These are phyloP conservation scores for Podaxis rugospora DNA, from an alignment of 768 basidiomycete species.

Conservation along the genomic window DNA sequence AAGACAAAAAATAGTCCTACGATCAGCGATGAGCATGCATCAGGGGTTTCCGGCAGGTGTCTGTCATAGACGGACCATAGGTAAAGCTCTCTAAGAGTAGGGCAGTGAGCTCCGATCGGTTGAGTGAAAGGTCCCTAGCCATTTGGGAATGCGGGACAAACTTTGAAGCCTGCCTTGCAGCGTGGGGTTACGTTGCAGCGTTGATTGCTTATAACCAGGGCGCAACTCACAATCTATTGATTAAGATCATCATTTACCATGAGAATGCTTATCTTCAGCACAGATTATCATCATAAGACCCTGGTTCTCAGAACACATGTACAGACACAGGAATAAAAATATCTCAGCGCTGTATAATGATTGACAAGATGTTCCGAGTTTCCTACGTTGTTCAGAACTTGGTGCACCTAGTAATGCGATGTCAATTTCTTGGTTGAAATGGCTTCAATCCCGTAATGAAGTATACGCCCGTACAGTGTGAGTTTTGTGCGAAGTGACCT, in stretches of 20 bases:
- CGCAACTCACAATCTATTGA: background rate
- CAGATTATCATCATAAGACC: background rate
- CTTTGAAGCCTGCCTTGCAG: too few species aligned
- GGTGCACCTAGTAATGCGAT: too few species aligned
- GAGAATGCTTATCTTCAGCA: background rate
- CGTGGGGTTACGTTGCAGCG: background rate
- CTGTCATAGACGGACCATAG: background rate
- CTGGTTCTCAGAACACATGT: background rate
- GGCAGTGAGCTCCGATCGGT: constrained; percentile 2
- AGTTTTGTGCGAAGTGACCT: too few species aligned
- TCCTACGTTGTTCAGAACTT: too few species aligned
- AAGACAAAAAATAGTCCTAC: constrained; percentile 6
- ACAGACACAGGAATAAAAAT: background rate
- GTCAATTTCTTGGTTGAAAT: too few species aligned
- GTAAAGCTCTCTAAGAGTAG: constrained; percentile 5
- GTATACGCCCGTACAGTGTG: too few species aligned
- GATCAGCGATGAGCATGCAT: too few species aligned
- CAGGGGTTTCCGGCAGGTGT: background rate
- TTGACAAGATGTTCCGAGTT: background rate
- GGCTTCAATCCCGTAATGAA: too few species aligned
- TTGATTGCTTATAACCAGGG: background rate
- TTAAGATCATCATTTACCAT: background rate
- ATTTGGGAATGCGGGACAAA: background rate
- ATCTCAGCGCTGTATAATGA: background rate
- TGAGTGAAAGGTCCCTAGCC: background rate